Evolutionary conservation across 73 alveolate genomes (phyloP).

Genomic region (Effrenium voratum): DNA sequence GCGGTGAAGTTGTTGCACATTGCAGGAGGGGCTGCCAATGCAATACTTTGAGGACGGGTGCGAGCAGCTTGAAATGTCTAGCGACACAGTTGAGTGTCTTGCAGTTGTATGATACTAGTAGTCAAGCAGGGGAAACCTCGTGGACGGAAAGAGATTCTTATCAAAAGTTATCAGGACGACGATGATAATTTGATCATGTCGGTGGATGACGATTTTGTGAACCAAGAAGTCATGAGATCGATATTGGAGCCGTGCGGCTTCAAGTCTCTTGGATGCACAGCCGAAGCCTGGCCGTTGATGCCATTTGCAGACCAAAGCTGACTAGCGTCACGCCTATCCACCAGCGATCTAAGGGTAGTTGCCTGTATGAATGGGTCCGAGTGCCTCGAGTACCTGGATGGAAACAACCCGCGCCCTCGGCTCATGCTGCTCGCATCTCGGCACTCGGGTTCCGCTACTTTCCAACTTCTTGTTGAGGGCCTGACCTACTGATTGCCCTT

Average conservation of each 20-base stretch:
- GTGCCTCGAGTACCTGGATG: conserved; percentile 71
- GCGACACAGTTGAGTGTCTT: not conserved
- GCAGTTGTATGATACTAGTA: not conserved
- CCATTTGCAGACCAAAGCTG: too few species aligned
- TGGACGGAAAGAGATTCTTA: not conserved
- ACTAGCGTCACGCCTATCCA: too few species aligned
- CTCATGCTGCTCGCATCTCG: conserved; percentile 44
- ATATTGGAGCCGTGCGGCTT: conserved; percentile 83
- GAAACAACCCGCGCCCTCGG: conserved; percentile 75
- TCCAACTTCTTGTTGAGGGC: too few species aligned
- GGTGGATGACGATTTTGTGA: conserved; percentile 85
- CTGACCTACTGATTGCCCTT: too few species aligned
- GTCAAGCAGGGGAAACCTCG: not conserved
- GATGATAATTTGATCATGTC: conserved; percentile 74
- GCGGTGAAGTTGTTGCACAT: not conserved
- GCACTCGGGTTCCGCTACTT: too few species aligned
- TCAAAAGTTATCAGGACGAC: not conserved
- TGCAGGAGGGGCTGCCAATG: not conserved
- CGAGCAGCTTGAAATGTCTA: not conserved
- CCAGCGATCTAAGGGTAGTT: conserved; percentile 34
- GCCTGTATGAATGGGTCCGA: conserved; percentile 77
- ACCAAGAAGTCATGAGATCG: conserved; percentile 65
- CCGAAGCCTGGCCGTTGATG: too few species aligned
- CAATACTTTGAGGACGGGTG: not conserved
- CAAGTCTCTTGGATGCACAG: conserved; percentile 34